Base-by-base conservation (phyloP, 495 filamentous ascomycete species). In the Astrothelium macrocarpum region DNA sequence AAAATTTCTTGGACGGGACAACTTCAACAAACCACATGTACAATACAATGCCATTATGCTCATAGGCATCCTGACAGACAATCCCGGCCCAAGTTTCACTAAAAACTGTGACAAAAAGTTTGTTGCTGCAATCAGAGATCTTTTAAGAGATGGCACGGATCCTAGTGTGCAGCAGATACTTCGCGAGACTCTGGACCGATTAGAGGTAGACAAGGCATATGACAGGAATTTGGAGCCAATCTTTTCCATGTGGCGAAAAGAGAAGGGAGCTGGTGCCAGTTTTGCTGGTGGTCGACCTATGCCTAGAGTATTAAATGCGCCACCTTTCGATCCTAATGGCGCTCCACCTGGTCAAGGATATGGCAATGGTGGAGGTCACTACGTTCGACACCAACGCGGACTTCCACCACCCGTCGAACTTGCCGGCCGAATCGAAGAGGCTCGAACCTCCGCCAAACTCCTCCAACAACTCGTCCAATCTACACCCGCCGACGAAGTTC, bases 1-100 rank as follows among this genome's bases (percentile, higher is more conserved):
- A 71, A 93, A 91, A 70, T 90, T 87, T 71, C 80, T 98, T 46
- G 80, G 83, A 43, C 83, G 81, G 45, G 87, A 92, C 53, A 82
- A 87, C 72, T 78, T 74, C 66, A 73, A 77, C 29, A 77, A 80
- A 34, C 84, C 86, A 23, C 82, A 88, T 64, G 83, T 85, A 43
- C 94, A 97, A 76, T 97, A 96, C 79, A 97, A 97, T 78, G 87
- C 89, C 60, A 87, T 97, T 68, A 99, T 97, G 95, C 81, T 99
- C 59, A 82, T 92, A 62, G 87, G 94, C 45, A 99, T 99, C 71
- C 79, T 99, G 36, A 79, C 82, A 62, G 92, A 97, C 72, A 97
- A 99, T 73, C 94, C 94, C 0, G 95, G 94, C 28, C 81, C 79
- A 63, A 90, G 85, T 18, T 97, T 99, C 72, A 94, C 92, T 11